Percentiles rank a stretch among this genome's conserved stretches.
Evolutionary conservation across 2,329 filamentous ascomycete species (phyloP).

Genomic region (Thielaviopsis musarum): DNA sequence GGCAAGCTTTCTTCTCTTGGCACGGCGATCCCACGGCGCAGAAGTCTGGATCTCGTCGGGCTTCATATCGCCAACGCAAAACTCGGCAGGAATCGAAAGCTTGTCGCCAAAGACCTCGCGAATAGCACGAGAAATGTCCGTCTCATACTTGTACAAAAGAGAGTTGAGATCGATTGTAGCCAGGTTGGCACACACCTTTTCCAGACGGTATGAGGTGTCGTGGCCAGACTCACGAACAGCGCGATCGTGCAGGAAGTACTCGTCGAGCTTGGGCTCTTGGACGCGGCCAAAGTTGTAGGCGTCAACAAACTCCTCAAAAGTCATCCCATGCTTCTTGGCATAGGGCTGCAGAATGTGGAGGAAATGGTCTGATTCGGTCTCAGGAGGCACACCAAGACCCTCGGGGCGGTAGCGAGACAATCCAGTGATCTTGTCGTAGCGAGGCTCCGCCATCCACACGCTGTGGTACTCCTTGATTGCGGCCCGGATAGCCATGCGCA

Average conservation of each 20-base stretch:
- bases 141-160: constrained; percentile 90
- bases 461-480: constrained; percentile 95
- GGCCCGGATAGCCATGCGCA: constrained; percentile 63
- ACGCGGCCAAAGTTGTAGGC: constrained; percentile 72
- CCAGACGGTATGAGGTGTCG: constrained; percentile 87
- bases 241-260: constrained; percentile 91
- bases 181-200: constrained; percentile 71
- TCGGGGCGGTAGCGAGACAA: constrained; percentile 74
- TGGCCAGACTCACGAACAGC: constrained; percentile 93
- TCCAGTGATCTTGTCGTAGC: constrained; percentile 60
- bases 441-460: constrained; percentile 68
- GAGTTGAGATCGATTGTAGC: constrained; percentile 93
- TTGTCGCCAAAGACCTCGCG: constrained; percentile 70
- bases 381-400: constrained; percentile 72
- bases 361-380: constrained; percentile 81
- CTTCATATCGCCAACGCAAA: constrained; percentile 47
- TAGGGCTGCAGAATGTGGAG: constrained; percentile 69
- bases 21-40: constrained; percentile 76
- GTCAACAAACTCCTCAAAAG: constrained; percentile 66
- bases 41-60: constrained; percentile 64
- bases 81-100: constrained; percentile 67
- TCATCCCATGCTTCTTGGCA: constrained; percentile 66
- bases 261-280: constrained; percentile 72
- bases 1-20: constrained; percentile 63
- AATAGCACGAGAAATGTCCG: constrained; percentile 77